These are phyloP conservation scores for Mortierella sp. DNA, from an alignment of 371 early-diverging fungal genomes.

Conservation along the genomic window DNA sequence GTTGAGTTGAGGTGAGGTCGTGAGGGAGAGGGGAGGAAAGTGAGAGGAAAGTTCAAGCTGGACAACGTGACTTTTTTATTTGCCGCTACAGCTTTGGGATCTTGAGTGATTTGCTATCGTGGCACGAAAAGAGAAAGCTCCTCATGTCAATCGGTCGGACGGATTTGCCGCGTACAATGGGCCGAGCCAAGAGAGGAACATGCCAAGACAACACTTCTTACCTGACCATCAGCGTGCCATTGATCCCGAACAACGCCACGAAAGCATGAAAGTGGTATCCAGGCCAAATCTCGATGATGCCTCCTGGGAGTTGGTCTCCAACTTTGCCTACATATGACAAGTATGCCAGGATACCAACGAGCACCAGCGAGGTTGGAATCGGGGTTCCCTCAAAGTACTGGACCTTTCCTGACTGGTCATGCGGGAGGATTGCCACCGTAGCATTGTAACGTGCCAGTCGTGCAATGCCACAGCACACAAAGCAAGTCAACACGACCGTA, in stretches of 20 bases:
- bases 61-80: too few species aligned
- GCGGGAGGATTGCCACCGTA: slow-evolving; percentile 82
- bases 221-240: slow-evolving; percentile 86
- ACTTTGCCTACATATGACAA: slow-evolving; percentile 66
- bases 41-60: too few species aligned
- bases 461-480: slow-evolving; percentile 91
- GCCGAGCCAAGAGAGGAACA: not conserved
- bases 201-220: not conserved
- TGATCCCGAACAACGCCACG: slow-evolving; percentile 78
- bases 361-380: slow-evolving; percentile 80
- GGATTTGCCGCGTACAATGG: too few species aligned
- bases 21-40: too few species aligned
- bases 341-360: slow-evolving; percentile 80
- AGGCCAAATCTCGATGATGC: slow-evolving; percentile 60
- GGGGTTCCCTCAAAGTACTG: slow-evolving; percentile 92
- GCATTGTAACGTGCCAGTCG: slow-evolving; percentile 92
- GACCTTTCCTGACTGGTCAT: slow-evolving; percentile 82
- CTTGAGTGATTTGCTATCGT: slow-evolving; percentile 63
- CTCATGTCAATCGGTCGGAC: too few species aligned
- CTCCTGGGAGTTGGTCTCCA: slow-evolving; percentile 61
- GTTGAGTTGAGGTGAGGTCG: too few species aligned
- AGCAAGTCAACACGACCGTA: slow-evolving; percentile 79
- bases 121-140: not conserved
- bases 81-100: slow-evolving; percentile 67
- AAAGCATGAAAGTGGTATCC: slow-evolving; percentile 75